A percentile compares a stretch with the other conserved stretches of the same genome.
Evolutionary conservation across 2,329 filamentous ascomycete species (phyloP).

Genomic region (Hymenoscyphus fructigenus): DNA sequence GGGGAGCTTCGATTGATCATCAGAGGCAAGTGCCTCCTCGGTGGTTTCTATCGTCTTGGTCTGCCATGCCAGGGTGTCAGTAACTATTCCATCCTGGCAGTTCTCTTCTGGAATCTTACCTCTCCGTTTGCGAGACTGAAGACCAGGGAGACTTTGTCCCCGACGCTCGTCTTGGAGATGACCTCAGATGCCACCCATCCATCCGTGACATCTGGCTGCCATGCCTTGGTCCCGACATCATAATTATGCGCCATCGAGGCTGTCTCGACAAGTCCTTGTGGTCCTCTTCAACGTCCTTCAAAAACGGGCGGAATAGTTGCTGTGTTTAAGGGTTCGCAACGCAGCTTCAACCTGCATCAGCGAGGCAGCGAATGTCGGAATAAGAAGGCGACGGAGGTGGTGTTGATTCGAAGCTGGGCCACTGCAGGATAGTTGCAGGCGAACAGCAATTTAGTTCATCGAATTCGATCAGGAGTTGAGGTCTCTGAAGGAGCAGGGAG

Average conservation of each 20-base stretch:
- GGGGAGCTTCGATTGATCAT: conserved; percentile 75
- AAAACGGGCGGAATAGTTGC: conserved; percentile 17
- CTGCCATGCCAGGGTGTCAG: conserved; percentile 46
- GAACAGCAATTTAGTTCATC: conserved; percentile 5
- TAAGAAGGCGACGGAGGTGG: conserved; percentile 3
- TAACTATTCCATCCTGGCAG: conserved; percentile 24
- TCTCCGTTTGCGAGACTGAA: conserved; percentile 93
- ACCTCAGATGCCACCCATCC: conserved; percentile 98
- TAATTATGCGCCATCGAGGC: conserved; percentile 82
- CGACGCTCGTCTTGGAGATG: conserved; percentile 77
- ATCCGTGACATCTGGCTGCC: conserved; percentile 94
- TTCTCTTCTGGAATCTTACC: conserved; percentile 50
- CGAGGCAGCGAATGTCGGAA: conserved; percentile 12
- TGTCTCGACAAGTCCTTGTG: conserved; percentile 18
- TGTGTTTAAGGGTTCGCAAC: conserved; percentile 22
- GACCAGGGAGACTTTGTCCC: conserved; percentile 81
- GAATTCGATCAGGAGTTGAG: conserved; percentile 5
- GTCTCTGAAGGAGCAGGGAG: not conserved
- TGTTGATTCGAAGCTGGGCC: conserved; percentile 16
- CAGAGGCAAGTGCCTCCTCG: conserved; percentile 70
- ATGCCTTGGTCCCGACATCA: conserved; percentile 94
- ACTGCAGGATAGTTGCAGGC: conserved; percentile 13
- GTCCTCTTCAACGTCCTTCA: conserved; percentile 26
- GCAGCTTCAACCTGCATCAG: conserved; percentile 31
- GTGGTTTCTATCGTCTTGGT: conserved; percentile 78